Conservation (phyloP, 345 rosid genomes). For the Aquilaria sinensis region DNA sequence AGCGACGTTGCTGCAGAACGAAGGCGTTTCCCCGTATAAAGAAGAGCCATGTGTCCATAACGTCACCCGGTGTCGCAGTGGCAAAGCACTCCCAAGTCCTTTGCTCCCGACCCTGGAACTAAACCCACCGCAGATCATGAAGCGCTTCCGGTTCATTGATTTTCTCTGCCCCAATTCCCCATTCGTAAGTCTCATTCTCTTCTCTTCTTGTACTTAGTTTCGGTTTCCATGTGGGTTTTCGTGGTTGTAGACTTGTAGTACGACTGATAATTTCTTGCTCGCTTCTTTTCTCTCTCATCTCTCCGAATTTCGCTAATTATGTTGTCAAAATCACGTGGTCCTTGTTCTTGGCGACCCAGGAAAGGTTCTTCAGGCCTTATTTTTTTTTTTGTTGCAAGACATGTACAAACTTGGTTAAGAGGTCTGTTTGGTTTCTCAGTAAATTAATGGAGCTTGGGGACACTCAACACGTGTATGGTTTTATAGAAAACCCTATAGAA, state of each 20-base stretch:
- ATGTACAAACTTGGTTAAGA: not conserved
- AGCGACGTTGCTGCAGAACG: too few relatives aligned
- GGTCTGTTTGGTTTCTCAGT: slow-evolving; percentile 9
- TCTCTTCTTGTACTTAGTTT: not conserved
- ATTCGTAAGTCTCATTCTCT: slow-evolving; percentile 22
- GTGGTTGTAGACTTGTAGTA: not conserved
- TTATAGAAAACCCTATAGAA: not conserved
- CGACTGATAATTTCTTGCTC: not conserved
- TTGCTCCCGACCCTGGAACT: too few relatives aligned
- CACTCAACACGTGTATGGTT: not conserved
- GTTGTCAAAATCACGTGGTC: not conserved
- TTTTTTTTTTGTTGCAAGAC: not conserved
- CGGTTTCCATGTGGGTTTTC: not conserved
- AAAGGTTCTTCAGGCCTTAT: not conserved
- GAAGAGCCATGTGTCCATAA: too few relatives aligned
- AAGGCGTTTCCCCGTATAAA: too few relatives aligned
- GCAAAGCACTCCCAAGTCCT: too few relatives aligned
- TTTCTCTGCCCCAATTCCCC: slow-evolving; percentile 43
- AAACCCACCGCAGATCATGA: too few relatives aligned
- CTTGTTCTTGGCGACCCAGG: not conserved
- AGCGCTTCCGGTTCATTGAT: slow-evolving; percentile 6
- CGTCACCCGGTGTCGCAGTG: too few relatives aligned
- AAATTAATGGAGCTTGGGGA: not conserved
- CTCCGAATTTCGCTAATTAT: too few relatives aligned
- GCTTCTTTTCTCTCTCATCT: not conserved